Base-by-base conservation (phyloP, 441 rosid genomes). In the Hypseocharis bilobata region DNA sequence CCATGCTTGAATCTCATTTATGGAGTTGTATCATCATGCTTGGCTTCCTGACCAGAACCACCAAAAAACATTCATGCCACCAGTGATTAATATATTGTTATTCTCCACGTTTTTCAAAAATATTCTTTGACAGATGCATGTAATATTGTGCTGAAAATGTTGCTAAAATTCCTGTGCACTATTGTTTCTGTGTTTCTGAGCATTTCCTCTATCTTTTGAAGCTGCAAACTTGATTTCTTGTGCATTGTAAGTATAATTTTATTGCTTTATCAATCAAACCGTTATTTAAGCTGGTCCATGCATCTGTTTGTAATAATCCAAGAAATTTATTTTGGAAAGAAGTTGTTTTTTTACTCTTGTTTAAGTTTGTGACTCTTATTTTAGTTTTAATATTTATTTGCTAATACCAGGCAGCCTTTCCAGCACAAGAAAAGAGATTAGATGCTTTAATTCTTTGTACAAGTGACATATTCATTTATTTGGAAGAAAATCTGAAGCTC, bases 401-500 rank as follows among this genome's bases (percentile, higher is more conserved):
- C 80, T 52, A 62, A 54, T 56, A 44, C 74, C 86, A 91, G 99
- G 92, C 85, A 60, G 96, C 99, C 77, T 93, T 93, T 83, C 92
- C 99, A 36, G 80, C 88, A 58, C 93, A 81, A 71, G 96, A 93
- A 71, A 91, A 82, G 88, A 91, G 97, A 79, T 68, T 93, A 72
- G 96, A 93, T 64, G 96, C 97, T 75, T 72, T 93, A 75, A 81
- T 81, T 77, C 74, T 91, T 66, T 91, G 92, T 71, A 67, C 88
- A 60, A 74, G 72, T 63, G 97, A 93, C 70, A 75, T 88, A 74
- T 86, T 89, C 75, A 66, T 80, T 54, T 93, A 86, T 80, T 76
- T 93, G 82, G 99, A 91, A 78, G 97, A 93, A 79, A 93, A 93
- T 79, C 77, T 93, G 70, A 93, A 81, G 80, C 95, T 91, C 68